phyloP scores from a whole-genome alignment of 2,329 filamentous ascomycete genomes.

The Venturia nashicola region DNA sequence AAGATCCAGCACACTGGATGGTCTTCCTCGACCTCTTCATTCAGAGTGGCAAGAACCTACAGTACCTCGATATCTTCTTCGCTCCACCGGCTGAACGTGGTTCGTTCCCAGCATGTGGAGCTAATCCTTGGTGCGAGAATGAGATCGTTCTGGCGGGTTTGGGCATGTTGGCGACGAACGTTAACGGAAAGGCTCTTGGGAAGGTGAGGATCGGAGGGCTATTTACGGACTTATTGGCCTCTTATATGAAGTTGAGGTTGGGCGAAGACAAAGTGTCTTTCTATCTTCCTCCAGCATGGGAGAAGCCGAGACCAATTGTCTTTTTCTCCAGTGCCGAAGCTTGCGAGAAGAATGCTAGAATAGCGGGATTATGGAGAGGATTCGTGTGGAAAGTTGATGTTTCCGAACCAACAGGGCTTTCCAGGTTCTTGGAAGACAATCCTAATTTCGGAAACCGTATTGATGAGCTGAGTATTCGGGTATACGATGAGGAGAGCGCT shows the following conservation, averaged over 20 bases:
- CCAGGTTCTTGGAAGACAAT: background rate
- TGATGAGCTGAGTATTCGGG: background rate
- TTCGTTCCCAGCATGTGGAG: background rate
- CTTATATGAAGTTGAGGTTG: background rate
- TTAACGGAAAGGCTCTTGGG: background rate
- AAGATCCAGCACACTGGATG: background rate
- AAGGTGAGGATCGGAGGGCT: background rate
- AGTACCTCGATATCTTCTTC: background rate
- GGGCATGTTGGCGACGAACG: background rate
- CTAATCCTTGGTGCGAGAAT: background rate
- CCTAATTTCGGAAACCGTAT: background rate
- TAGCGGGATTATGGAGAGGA: background rate
- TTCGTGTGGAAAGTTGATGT: background rate
- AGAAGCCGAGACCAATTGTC: background rate
- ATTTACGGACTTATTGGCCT: background rate
- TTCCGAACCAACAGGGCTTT: background rate
- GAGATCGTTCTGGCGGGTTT: background rate
- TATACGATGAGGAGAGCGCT: background rate
- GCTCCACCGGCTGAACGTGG: background rate
- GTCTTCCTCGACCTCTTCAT: background rate
- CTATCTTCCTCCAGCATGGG: background rate
- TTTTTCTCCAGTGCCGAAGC: background rate
- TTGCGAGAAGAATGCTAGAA: background rate
- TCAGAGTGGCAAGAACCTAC: background rate
- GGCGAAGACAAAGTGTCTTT: background rate